phyloP scores from a whole-genome alignment of 2,329 filamentous ascomycete species.

The Metarhizium humberi region DNA sequence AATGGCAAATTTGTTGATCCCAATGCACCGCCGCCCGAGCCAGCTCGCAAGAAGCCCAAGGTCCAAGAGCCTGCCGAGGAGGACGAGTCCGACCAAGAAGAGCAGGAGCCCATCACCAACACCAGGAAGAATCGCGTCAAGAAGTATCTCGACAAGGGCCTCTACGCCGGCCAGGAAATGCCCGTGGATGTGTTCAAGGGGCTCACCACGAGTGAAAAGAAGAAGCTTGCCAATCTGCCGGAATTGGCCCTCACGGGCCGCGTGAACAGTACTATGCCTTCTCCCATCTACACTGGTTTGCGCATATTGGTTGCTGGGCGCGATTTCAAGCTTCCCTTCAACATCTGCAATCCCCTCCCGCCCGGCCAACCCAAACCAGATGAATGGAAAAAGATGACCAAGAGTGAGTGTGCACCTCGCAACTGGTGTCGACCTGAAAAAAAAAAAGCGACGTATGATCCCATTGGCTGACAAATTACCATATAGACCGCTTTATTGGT shows the following conservation, averaged over 20 bases:
- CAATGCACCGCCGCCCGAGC: conserved; percentile 29
- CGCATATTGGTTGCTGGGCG: conserved; percentile 61
- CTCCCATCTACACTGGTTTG: conserved; percentile 71
- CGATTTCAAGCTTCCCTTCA: conserved; percentile 82
- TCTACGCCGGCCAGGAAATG: conserved; percentile 74
- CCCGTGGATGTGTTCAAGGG: conserved; percentile 38
- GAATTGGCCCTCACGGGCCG: conserved; percentile 36
- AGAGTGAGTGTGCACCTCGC: conserved; percentile 51
- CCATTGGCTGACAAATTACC: conserved; percentile 18
- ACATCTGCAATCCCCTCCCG: conserved; percentile 80
- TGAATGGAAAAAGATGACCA: conserved; percentile 86
- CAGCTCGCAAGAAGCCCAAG: conserved; percentile 26
- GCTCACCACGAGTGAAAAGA: conserved; percentile 42
- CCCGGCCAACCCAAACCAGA: conserved; percentile 83
- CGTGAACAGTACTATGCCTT: conserved; percentile 53
- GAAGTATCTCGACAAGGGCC: conserved; percentile 70
- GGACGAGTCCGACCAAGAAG: conserved; percentile 25
- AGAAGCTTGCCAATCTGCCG: conserved; percentile 36
- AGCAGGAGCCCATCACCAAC: conserved; percentile 28
- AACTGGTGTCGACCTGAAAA: neutral
- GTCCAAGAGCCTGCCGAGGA: conserved; percentile 20
- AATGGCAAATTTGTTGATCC: conserved; percentile 53
- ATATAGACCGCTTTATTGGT: conserved; percentile 76
- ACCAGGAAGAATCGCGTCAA: conserved; percentile 46
- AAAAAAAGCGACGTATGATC: conserved; percentile 4